Evolutionary conservation across 2,329 filamentous ascomycete genomes (phyloP), one percentile per base, ranked within the genome.

Genomic region (Beauveria asiatica): DNA sequence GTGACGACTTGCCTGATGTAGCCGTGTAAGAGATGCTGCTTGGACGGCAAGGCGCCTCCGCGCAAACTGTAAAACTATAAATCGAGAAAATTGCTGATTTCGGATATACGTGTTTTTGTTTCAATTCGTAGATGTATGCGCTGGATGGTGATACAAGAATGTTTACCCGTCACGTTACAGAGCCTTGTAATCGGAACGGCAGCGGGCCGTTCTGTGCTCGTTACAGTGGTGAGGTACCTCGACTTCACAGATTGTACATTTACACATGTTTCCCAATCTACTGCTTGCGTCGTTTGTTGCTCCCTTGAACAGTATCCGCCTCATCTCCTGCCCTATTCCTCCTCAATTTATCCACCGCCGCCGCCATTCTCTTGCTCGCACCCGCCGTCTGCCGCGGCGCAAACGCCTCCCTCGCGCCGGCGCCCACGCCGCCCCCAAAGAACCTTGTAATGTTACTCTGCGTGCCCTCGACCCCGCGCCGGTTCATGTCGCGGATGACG

Each of bases 401-500:
- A 75, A 90, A 92, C 0, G 82, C 83, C 63, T 86, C 82, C 42
- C 76, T 82, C 13, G 82, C 82, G 0, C 89, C 89, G 0, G 80
- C 81, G 0, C 89, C 89, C 0, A 91, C 86, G 5, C 77, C 75
- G 0, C 93, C 93, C 13, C 85, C 83, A 71, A 97, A 97, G 72
- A 87, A 99, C 25, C 86, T 81, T n/a, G 94, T 99, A 65, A 99
- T 96, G 67, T 99, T 99, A 61, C 86, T 87, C 77, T 99, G 94
- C 19, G 93, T 97, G 7, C 94, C 94, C 75, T 97, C 94, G 30
- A 85, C 80, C 65, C 90, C 89, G 44, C 94, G 82, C 4, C 85
- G 83, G 70, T 97, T 97, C 89, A 99, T 96, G 69, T 99, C 94
- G 60, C 87, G 83, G 64, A 99, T 94, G 1, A 99, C 95, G 0